phyloP scores from a whole-genome alignment of 306 rosid species.

The Medicago lupulina region DNA sequence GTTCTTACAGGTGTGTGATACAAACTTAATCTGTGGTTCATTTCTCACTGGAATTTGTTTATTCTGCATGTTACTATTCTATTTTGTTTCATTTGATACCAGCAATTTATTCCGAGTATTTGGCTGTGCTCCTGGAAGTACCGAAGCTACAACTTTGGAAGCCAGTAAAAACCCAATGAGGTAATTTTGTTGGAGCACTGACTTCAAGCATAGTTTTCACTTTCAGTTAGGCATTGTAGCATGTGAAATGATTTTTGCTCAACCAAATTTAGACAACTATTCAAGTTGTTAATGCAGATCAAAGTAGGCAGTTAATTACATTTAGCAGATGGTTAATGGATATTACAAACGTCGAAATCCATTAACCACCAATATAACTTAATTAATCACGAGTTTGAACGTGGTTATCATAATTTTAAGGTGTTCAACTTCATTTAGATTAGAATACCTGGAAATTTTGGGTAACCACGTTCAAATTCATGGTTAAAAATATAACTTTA shows the following conservation, averaged over 20 bases:
- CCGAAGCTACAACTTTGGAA: conserved; percentile 86
- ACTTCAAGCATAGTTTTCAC: conserved; percentile 24
- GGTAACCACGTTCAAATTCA: too few relatives aligned
- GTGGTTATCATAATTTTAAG: too few relatives aligned
- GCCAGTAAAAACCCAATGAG: conserved; percentile 99
- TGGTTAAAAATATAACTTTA: too few relatives aligned
- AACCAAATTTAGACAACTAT: background rate
- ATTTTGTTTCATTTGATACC: conserved; percentile 50
- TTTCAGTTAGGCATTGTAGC: conserved; percentile 8
- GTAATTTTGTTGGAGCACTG: conserved; percentile 47
- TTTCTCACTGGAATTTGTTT: conserved; percentile 18
- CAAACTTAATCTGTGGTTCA: conserved; percentile 4
- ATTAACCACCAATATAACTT: too few relatives aligned
- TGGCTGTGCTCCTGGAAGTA: conserved; percentile 82
- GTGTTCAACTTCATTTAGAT: too few relatives aligned
- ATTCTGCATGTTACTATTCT: conserved; percentile 13
- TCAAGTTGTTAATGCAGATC: too few relatives aligned
- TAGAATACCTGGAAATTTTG: too few relatives aligned
- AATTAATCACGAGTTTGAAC: too few relatives aligned
- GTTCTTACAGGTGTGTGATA: conserved; percentile 87
- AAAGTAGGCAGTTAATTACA: too few relatives aligned
- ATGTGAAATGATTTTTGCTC: background rate
- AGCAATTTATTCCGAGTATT: conserved; percentile 97
- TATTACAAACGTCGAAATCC: too few relatives aligned
- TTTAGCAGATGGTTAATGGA: too few relatives aligned